Percentiles rank a stretch among this genome's conserved stretches.
Conservation (phyloP, 176 grass and related monocot genomes). For the Oryza australiensis region DNA sequence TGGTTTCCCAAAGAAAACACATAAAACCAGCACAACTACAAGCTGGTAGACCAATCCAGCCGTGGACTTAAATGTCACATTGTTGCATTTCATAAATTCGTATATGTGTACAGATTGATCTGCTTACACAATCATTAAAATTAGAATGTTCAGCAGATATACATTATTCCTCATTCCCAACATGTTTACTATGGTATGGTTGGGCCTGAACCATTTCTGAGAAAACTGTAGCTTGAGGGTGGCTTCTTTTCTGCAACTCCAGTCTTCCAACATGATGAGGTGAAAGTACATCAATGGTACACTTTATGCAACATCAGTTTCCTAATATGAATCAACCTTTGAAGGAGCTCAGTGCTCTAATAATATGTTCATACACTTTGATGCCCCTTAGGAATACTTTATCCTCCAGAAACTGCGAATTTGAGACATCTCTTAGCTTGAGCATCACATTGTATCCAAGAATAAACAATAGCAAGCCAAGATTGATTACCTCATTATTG, state of each 20-base stretch:
- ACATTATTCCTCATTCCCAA: not conserved
- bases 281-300: slow-evolving; percentile 5
- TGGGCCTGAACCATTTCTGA: not conserved
- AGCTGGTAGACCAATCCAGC: too few species aligned
- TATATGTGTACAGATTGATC: not conserved
- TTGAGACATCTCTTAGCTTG: not conserved
- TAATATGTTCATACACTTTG: slow-evolving; percentile 78
- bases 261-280: not conserved
- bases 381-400: slow-evolving; percentile 84
- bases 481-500: slow-evolving; percentile 64
- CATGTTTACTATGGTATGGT: not conserved
- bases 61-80: not conserved
- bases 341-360: slow-evolving; percentile 72
- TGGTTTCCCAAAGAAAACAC: too few species aligned
- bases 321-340: slow-evolving; percentile 17
- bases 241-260: not conserved
- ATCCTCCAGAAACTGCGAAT: slow-evolving; percentile 76
- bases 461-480: not conserved
- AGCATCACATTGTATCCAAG: not conserved
- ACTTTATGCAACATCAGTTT: not conserved
- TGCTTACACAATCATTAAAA: not conserved
- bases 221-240: not conserved
- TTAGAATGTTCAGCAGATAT: not conserved
- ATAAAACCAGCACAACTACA: too few species aligned
- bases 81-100: not conserved